These are phyloP conservation scores for Debaryomyces prosopidis DNA, from an alignment of 805 yeast genomes.

Conservation along the genomic window DNA sequence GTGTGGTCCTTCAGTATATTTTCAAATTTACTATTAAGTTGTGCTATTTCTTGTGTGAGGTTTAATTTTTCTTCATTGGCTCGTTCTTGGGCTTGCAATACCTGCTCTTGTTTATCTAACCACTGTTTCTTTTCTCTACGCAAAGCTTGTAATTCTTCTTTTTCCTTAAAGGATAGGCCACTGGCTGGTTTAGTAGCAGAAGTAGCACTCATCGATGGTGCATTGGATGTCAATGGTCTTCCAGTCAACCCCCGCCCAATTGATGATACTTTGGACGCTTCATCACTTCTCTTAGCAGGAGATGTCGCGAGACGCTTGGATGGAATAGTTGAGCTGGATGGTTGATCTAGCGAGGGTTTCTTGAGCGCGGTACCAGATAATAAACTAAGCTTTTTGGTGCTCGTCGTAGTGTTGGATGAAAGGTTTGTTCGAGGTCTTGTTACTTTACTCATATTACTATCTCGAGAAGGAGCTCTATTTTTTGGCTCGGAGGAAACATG, in stretches of 20 bases:
- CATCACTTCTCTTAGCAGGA: constrained; percentile 53
- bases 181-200: constrained; percentile 8
- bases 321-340: constrained; percentile 46
- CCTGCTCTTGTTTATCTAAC: constrained; percentile 17
- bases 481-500: background rate
- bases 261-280: constrained; percentile 26
- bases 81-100: constrained; percentile 21
- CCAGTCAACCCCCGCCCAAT: constrained; percentile 43
- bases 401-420: constrained; percentile 7
- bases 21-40: constrained; percentile 32
- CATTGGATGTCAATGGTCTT: constrained; percentile 37
- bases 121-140: constrained; percentile 55
- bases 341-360: constrained; percentile 10
- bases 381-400: constrained; percentile 5
- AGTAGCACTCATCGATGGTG: constrained; percentile 4
- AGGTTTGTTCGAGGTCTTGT: constrained; percentile 6
- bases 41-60: constrained; percentile 24
- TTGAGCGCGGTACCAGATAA: constrained; percentile 8
- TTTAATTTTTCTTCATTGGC: constrained; percentile 23
- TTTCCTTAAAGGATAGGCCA: constrained; percentile 25
- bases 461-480: background rate
- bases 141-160: constrained; percentile 49
- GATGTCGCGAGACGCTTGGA: constrained; percentile 71
- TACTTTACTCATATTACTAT: background rate
- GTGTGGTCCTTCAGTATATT: constrained; percentile 52